Evolutionary conservation across 2,329 filamentous ascomycete genomes (phyloP).

Genomic region (Purpureocillium takamizusanense): DNA sequence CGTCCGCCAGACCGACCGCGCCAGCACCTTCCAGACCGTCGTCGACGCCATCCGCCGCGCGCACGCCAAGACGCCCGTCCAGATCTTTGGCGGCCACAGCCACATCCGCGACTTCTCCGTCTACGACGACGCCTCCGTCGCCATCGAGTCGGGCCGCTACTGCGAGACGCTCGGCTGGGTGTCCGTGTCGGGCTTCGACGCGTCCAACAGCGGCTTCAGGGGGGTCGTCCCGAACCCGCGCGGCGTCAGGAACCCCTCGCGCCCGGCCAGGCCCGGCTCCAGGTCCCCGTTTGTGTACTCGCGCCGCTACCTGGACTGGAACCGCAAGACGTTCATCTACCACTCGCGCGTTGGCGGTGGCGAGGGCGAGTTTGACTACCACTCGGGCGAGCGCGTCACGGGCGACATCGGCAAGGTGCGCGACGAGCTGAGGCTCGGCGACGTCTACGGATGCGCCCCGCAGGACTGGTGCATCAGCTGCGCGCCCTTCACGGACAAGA

Average conservation of each 20-base stretch:
- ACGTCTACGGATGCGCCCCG: constrained; percentile 51
- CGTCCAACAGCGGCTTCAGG: constrained; percentile 30
- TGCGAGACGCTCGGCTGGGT: constrained; percentile 62
- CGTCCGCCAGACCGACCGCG: constrained; percentile 32
- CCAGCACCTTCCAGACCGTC: constrained; percentile 35
- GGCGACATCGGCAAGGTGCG: constrained; percentile 40
- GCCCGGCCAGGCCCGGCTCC: constrained; percentile 27
- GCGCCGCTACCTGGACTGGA: constrained; percentile 60
- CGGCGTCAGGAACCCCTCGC: constrained; percentile 28
- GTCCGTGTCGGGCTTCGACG: constrained; percentile 51
- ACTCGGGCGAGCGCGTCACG: constrained; percentile 35
- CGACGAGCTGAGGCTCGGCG: constrained; percentile 43
- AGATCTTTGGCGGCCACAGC: constrained; percentile 56
- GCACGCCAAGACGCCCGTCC: constrained; percentile 49
- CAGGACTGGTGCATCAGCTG: constrained; percentile 49
- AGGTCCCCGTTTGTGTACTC: constrained; percentile 36
- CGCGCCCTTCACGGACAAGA: constrained; percentile 39
- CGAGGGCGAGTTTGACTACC: constrained; percentile 39
- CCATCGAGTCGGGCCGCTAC: constrained; percentile 54
- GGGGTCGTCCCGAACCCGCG: constrained; percentile 24
- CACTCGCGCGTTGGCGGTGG: constrained; percentile 47
- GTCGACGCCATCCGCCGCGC: constrained; percentile 49
- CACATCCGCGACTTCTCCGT: constrained; percentile 58
- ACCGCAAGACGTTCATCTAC: constrained; percentile 55
- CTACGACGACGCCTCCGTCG: constrained; percentile 52